phyloP scores from a whole-genome alignment of 306 rosid genomes.

The Prunus mume region DNA sequence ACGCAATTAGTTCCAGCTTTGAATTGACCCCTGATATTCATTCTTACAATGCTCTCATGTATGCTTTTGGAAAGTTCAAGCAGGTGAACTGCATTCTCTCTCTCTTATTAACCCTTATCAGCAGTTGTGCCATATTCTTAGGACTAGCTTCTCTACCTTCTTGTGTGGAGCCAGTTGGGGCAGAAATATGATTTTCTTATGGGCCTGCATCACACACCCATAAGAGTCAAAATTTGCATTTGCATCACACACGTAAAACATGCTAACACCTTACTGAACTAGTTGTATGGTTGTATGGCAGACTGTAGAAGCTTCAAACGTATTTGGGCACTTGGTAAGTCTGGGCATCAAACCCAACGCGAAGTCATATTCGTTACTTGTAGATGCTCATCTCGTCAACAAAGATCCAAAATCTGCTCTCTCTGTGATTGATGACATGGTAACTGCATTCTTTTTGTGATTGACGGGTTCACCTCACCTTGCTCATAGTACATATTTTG shows the following conservation, averaged over 20 bases:
- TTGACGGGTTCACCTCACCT: background rate
- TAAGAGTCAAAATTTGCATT: background rate
- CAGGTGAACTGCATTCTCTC: conserved; percentile 44
- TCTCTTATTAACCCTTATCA: background rate
- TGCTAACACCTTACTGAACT: background rate
- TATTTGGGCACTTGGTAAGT: conserved; percentile 75
- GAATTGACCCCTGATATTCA: conserved; percentile 84
- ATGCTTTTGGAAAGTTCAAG: conserved; percentile 86
- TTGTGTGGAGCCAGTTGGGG: background rate
- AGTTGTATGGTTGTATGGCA: conserved; percentile 31
- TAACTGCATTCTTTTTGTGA: conserved; percentile 30
- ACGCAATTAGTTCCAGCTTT: conserved; percentile 76
- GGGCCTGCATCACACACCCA: background rate
- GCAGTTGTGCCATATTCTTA: background rate
- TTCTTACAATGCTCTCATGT: conserved; percentile 81
- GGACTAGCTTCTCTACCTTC: background rate
- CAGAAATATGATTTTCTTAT: conserved; percentile 5
- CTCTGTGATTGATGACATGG: conserved; percentile 64
- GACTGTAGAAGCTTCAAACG: conserved; percentile 81
- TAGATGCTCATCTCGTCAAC: conserved; percentile 83
- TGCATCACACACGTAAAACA: background rate
- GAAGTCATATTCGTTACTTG: conserved; percentile 69
- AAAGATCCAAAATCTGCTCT: conserved; percentile 75
- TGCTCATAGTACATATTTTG: background rate
- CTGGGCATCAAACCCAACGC: conserved; percentile 85